A percentile compares a stretch with the other conserved stretches of the same genome.
phyloP scores from a whole-genome alignment of 2,329 filamentous ascomycete species.

The Microsporum audouinii region DNA sequence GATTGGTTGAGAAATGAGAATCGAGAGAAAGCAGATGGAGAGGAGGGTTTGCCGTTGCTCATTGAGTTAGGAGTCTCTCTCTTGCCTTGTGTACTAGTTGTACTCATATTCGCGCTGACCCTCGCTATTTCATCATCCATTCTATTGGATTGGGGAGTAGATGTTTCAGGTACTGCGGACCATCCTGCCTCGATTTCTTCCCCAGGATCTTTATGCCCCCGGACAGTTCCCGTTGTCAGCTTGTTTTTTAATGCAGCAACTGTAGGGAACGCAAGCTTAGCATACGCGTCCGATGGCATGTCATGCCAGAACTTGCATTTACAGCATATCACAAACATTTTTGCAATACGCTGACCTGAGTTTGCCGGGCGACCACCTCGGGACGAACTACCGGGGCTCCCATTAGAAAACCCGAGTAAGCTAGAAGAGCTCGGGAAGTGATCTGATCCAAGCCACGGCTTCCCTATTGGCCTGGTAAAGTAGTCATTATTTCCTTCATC shows the following conservation, averaged over 20 bases:
- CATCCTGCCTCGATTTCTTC: not conserved
- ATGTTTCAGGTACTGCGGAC: not conserved
- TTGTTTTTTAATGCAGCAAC: slow-evolving; percentile 1
- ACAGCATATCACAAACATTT: slow-evolving; percentile 36
- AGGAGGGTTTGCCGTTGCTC: not conserved
- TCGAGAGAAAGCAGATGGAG: not conserved
- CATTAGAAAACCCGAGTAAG: not conserved
- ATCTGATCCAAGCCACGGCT: slow-evolving; percentile 4
- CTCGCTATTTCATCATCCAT: not conserved
- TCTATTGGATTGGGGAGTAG: not conserved
- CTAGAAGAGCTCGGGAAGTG: slow-evolving; percentile 4
- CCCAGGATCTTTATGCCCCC: not conserved
- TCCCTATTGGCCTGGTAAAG: not conserved
- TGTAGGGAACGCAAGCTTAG: slow-evolving; percentile 23
- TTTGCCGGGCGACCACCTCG: not conserved
- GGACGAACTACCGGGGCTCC: not conserved
- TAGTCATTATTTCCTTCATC: not conserved
- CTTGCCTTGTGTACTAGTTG: not conserved
- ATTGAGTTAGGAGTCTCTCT: not conserved
- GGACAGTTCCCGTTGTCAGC: not conserved
- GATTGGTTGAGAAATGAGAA: slow-evolving; percentile 2
- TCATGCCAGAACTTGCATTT: slow-evolving; percentile 36
- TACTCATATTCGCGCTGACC: not conserved
- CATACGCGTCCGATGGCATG: slow-evolving; percentile 30
- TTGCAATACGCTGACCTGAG: slow-evolving; percentile 19